Percentiles rank a stretch among this genome's conserved stretches.
phyloP scores from a whole-genome alignment of 2,329 filamentous ascomycete species.

The Talaromyces islandicus region DNA sequence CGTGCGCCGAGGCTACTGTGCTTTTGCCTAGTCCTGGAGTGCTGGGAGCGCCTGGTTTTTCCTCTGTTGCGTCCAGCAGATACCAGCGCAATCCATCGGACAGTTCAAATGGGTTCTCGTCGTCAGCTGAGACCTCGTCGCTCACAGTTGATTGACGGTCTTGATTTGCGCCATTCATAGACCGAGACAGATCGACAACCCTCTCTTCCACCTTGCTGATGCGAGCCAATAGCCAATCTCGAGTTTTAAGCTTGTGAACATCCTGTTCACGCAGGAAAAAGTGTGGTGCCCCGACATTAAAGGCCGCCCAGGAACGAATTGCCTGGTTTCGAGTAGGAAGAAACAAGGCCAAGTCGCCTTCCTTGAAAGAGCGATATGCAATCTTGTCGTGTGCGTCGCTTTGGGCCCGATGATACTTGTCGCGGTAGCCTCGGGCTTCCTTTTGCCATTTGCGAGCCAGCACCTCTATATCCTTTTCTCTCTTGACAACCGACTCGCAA shows the following conservation, averaged over 20 bases:
- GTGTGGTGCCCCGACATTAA: constrained; percentile 95
- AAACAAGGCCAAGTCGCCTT: constrained; percentile 90
- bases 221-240: constrained; percentile 94
- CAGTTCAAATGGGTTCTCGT: constrained; percentile 95
- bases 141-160: constrained; percentile 48
- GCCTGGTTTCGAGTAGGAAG: constrained; percentile 90
- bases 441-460: constrained; percentile 90
- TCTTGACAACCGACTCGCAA: constrained; percentile 76
- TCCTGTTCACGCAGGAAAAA: constrained; percentile 96
- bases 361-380: constrained; percentile 90
- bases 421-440: constrained; percentile 78
- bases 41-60: constrained; percentile 85
- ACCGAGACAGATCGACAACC: constrained; percentile 85
- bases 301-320: constrained; percentile 93
- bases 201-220: constrained; percentile 89
- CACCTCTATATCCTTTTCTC: constrained; percentile 88
- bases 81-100: constrained; percentile 96
- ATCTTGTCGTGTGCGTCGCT: constrained; percentile 93
- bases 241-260: constrained; percentile 70
- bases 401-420: constrained; percentile 73
- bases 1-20: constrained; percentile 80
- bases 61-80: constrained; percentile 85
- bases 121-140: constrained; percentile 59
- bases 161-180: constrained; percentile 52
- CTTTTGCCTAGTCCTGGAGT: constrained; percentile 88